Conservation (phyloP, 2,329 filamentous ascomycete species). For the Tolypocladium guangdongense region DNA sequence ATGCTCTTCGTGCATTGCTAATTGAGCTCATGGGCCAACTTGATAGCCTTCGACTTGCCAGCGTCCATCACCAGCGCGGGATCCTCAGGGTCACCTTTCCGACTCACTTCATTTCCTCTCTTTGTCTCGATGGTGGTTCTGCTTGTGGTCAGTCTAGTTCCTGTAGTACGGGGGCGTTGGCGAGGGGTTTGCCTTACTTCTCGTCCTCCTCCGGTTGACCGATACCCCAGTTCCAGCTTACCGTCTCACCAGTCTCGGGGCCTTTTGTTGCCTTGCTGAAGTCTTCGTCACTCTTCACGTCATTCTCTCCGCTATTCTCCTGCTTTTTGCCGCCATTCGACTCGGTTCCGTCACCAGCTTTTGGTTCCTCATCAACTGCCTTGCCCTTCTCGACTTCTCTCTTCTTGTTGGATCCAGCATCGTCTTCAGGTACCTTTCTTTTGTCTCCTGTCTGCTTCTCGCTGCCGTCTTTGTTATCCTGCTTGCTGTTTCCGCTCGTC, state of each 20-base stretch:
- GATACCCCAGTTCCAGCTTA: slow-evolving; percentile 35
- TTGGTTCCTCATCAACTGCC: slow-evolving; percentile 1
- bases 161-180: too few relatives aligned
- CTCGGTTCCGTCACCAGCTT: neutral
- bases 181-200: slow-evolving; percentile 19
- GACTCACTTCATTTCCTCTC: slow-evolving; percentile 27
- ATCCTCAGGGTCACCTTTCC: slow-evolving; percentile 27
- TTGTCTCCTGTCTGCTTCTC: slow-evolving; percentile 16
- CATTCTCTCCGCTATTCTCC: neutral
- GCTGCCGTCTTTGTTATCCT: slow-evolving; percentile 3
- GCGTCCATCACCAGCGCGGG: slow-evolving; percentile 32
- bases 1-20: slow-evolving; percentile 1
- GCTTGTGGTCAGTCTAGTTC: neutral
- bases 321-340: neutral
- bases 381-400: slow-evolving; percentile 2
- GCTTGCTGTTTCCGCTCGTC: slow-evolving; percentile 2
- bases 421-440: slow-evolving; percentile 11
- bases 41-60: slow-evolving; percentile 31
- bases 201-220: slow-evolving; percentile 30
- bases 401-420: slow-evolving; percentile 6
- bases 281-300: neutral
- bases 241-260: slow-evolving; percentile 28
- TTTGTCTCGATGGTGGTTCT: slow-evolving; percentile 30
- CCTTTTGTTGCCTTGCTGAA: slow-evolving; percentile 15
- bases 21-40: slow-evolving; percentile 28